Percentiles rank a stretch among this genome's conserved stretches.
phyloP scores from a whole-genome alignment of 768 basidiomycete species.

The Chalciporus piperatus region DNA sequence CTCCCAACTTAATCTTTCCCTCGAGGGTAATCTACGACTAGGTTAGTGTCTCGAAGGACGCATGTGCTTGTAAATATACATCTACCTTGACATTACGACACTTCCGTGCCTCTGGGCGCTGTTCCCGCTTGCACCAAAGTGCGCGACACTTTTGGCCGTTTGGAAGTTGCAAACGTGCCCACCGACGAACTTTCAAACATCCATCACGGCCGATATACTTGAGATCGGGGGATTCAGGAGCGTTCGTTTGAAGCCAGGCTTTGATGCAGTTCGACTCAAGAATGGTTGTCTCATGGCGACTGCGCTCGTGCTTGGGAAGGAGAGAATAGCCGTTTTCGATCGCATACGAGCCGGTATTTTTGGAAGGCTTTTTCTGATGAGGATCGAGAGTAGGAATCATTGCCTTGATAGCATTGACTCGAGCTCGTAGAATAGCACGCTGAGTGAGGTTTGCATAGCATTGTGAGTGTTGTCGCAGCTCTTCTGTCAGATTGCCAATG shows the following conservation, averaged over 20 bases:
- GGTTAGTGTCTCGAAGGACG: no score
- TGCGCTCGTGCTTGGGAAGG: not conserved
- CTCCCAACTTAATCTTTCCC: slow-evolving; percentile 5
- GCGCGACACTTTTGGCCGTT: slow-evolving; percentile 20
- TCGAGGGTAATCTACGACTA: not conserved
- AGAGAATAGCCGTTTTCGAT: not conserved
- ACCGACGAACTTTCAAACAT: slow-evolving; percentile 3
- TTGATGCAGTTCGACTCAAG: not conserved
- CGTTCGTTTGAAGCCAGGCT: not conserved
- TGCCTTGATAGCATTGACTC: slow-evolving; percentile 13
- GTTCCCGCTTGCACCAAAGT: slow-evolving; percentile 12
- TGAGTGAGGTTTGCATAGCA: no score
- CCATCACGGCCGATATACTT: not conserved
- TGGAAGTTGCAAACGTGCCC: slow-evolving; percentile 20
- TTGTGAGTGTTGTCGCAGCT: no score
- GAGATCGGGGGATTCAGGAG: not conserved
- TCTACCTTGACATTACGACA: slow-evolving; percentile 15
- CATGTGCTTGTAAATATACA: no score
- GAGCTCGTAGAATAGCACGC: no score
- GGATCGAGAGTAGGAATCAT: slow-evolving; percentile 19
- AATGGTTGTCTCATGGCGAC: not conserved
- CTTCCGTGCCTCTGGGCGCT: not conserved
- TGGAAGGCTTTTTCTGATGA: not conserved
- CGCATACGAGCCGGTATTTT: not conserved
- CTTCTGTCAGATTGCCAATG: no score